Base-by-base conservation (phyloP, 164 flowering plant genomes). In the Aristolochia contorta region DNA sequence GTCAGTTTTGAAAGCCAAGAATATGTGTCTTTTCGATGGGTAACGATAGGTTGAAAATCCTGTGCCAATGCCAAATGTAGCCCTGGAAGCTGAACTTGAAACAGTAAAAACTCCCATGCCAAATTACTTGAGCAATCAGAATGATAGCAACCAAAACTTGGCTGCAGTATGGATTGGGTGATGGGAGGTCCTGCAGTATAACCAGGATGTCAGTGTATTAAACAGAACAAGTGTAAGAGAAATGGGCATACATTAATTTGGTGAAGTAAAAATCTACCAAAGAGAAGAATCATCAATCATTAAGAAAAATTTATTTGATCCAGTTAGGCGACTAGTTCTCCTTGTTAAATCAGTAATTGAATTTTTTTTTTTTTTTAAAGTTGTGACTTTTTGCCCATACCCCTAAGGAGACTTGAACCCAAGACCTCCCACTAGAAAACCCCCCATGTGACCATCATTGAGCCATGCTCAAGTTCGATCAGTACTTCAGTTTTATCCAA, bases 51-150 rank as follows among this genome's bases (percentile, higher is more conserved):
- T 61, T 41, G 77, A 53, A 45, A 78, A 75, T 33, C 71, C 75
- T 43, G 76, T 12, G 27, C 72, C 68, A 61, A 84, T 72, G 63
- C 92, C 87, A 23, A 90, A 10, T 41, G 88, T 78, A 27, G 82
- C 71, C 54, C 79, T 75, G n/a, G 90, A 74, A 54, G 85, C 86
- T 24, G 97, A 84, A 76, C 89, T 81, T 14, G 97, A 86, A 57
- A 84, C 75, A 70, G 84, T 81, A 69, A 90, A 86, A 75, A 88
- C 96, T 79, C 96, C 99, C 99, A 93, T 93, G 69, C 81, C 89
- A 80, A 78, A 69, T 45, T 50, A 43, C 63, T 23, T 20, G 3
- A 20, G 30, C 30, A 58, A 12, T 12, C 32, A n/a, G 18, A 12
- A 13, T 33, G 45, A n/a, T 22, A 10, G n/a, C 5, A 56, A 30